These are phyloP conservation scores for Rubia tinctorum DNA, from an alignment of 305 asterid species.

Conservation along the genomic window DNA sequence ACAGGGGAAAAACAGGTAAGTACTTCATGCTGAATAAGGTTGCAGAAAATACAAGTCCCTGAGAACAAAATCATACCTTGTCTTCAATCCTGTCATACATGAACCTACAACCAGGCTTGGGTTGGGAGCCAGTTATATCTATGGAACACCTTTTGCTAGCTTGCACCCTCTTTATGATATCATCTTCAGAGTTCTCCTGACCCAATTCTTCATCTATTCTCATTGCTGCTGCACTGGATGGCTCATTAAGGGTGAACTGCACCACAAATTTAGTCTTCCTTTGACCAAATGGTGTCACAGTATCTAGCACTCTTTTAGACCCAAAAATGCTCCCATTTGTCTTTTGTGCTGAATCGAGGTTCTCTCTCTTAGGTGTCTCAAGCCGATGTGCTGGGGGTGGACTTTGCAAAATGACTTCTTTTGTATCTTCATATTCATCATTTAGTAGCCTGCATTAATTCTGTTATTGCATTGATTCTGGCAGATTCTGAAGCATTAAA, in stretches of 20 bases:
- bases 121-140: conserved; percentile 45
- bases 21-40: conserved; percentile 16
- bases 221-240: conserved; percentile 26
- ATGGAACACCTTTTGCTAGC: conserved; percentile 67
- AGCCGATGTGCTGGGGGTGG: conserved; percentile 58
- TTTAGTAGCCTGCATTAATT: conserved; percentile 53
- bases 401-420: conserved; percentile 46
- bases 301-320: conserved; percentile 47
- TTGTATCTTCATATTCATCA: conserved; percentile 49
- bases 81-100: conserved; percentile 93
- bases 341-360: conserved; percentile 48
- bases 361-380: conserved; percentile 29
- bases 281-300: conserved; percentile 86
- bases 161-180: conserved; percentile 73
- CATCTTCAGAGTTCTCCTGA: conserved; percentile 55
- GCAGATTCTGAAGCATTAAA: background rate
- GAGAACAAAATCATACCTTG: conserved; percentile 53
- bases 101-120: conserved; percentile 82
- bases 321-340: conserved; percentile 53
- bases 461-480: conserved; percentile 2
- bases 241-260: conserved; percentile 68
- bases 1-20: conserved; percentile 23
- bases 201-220: conserved; percentile 36
- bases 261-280: conserved; percentile 82
- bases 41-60: conserved; percentile 8